phyloP scores from a whole-genome alignment of 208 protist genomes.

The Lotmaria passim region DNA sequence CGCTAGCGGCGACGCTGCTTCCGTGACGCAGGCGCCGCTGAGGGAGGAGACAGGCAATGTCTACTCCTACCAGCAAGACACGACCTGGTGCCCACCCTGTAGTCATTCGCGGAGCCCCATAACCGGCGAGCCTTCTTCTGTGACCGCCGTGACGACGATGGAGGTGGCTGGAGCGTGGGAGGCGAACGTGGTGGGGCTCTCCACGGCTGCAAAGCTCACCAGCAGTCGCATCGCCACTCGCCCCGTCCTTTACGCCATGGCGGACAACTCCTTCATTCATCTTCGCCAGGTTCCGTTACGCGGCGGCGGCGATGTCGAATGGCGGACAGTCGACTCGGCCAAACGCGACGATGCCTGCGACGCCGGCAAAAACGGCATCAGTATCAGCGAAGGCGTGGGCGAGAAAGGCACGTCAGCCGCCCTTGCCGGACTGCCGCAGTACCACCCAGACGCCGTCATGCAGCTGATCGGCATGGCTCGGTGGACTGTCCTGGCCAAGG shows the following conservation, averaged over 20 bases:
- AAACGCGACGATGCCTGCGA: background rate
- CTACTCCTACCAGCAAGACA: constrained; percentile 42
- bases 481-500: constrained; percentile 46
- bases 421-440: constrained; percentile 35
- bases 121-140: constrained; percentile 2
- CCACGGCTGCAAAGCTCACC: constrained; percentile 11
- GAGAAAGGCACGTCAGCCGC: background rate
- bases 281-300: constrained; percentile 33
- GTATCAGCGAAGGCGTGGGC: too few relatives aligned
- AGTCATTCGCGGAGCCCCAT: background rate
- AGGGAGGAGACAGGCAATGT: background rate
- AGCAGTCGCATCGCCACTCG: constrained; percentile 14
- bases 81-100: constrained; percentile 36
- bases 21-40: background rate
- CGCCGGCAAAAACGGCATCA: too few relatives aligned
- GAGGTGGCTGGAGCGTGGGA: constrained; percentile 22
- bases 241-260: constrained; percentile 24
- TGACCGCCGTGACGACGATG: constrained; percentile 30
- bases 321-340: background rate
- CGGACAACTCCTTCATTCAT: constrained; percentile 26
- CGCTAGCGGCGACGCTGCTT: background rate
- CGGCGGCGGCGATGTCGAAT: constrained; percentile 5
- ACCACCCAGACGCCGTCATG: constrained; percentile 72
- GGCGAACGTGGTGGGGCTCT: constrained; percentile 25
- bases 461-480: constrained; percentile 72